These are phyloP conservation scores for Tuber brumale DNA, from an alignment of 495 filamentous ascomycete species.

Conservation along the genomic window DNA sequence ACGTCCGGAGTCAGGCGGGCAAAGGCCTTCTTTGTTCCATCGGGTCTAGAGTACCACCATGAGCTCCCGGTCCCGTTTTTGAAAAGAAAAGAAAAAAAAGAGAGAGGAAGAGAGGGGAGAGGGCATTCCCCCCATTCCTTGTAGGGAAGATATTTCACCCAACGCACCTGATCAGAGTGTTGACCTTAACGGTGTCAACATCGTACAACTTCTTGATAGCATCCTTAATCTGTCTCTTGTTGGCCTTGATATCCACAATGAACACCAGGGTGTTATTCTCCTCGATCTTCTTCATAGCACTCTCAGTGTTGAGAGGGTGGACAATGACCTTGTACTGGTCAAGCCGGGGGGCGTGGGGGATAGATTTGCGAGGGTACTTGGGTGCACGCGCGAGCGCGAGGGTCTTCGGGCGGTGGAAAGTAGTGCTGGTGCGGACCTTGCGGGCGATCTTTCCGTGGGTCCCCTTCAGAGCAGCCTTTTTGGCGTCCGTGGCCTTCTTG, in stretches of 20 bases:
- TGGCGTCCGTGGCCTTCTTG: slow-evolving; percentile 74
- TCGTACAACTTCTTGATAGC: slow-evolving; percentile 99
- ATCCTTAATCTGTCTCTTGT: slow-evolving; percentile 99
- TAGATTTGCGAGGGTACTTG: slow-evolving; percentile 94
- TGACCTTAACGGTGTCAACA: slow-evolving; percentile 95
- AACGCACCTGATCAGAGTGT: slow-evolving; percentile 89
- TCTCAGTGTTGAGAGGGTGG: slow-evolving; percentile 91
- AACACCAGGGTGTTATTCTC: slow-evolving; percentile 99
- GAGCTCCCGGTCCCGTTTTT: slow-evolving; percentile 5
- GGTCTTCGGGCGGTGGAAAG: slow-evolving; percentile 96
- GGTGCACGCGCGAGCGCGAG: slow-evolving; percentile 81
- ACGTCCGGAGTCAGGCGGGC: slow-evolving; percentile 90
- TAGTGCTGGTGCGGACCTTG: slow-evolving; percentile 86
- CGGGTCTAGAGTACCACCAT: slow-evolving; percentile 55
- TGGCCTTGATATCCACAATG: slow-evolving; percentile 95
- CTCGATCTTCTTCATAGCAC: slow-evolving; percentile 99
- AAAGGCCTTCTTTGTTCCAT: slow-evolving; percentile 98
- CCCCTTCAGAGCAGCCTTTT: slow-evolving; percentile 86
- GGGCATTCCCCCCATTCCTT: background rate
- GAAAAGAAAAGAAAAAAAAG: background rate
- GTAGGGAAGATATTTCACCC: background rate
- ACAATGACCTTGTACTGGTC: slow-evolving; percentile 88
- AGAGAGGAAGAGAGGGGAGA: background rate
- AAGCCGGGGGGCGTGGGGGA: slow-evolving; percentile 80
- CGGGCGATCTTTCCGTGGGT: slow-evolving; percentile 73